Evolutionary conservation across 306 rosid genomes (phyloP).

Genomic region (Gastrolobium bilobum): DNA sequence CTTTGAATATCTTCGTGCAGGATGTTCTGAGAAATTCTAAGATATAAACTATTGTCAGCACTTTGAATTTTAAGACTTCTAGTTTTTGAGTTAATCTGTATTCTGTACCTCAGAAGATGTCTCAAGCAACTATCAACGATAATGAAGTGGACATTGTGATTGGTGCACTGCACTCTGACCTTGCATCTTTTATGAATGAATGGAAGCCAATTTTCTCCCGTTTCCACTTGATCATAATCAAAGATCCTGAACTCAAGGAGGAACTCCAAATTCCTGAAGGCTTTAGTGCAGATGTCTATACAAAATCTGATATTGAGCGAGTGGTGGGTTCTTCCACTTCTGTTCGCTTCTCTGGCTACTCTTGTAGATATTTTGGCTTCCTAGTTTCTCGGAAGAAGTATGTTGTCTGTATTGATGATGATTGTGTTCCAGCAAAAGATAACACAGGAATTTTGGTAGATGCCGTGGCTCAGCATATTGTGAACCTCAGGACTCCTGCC

Average conservation of each 20-base stretch:
- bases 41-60: conserved; percentile 42
- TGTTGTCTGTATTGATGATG: conserved; percentile 89
- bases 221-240: conserved; percentile 84
- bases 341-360: conserved; percentile 83
- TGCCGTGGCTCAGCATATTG: conserved; percentile 77
- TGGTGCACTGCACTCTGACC: conserved; percentile 79
- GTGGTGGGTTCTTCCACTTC: conserved; percentile 77
- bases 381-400: conserved; percentile 85
- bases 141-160: conserved; percentile 92
- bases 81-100: conserved; percentile 41
- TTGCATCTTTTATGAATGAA: conserved; percentile 73
- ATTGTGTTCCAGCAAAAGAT: conserved; percentile 87
- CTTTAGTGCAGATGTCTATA: conserved; percentile 68
- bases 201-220: conserved; percentile 83
- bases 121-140: conserved; percentile 63
- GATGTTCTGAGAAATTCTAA: conserved; percentile 87
- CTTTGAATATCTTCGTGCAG: conserved; percentile 56
- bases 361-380: conserved; percentile 94
- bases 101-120: conserved; percentile 64
- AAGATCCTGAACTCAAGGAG: conserved; percentile 86
- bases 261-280: conserved; percentile 85
- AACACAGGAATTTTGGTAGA: conserved; percentile 67
- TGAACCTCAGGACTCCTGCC: conserved; percentile 90
- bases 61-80: conserved; percentile 46
- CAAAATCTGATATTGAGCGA: conserved; percentile 73